Conservation (phyloP, 805 yeast species). For the Wickerhamiella allomyrinae region DNA sequence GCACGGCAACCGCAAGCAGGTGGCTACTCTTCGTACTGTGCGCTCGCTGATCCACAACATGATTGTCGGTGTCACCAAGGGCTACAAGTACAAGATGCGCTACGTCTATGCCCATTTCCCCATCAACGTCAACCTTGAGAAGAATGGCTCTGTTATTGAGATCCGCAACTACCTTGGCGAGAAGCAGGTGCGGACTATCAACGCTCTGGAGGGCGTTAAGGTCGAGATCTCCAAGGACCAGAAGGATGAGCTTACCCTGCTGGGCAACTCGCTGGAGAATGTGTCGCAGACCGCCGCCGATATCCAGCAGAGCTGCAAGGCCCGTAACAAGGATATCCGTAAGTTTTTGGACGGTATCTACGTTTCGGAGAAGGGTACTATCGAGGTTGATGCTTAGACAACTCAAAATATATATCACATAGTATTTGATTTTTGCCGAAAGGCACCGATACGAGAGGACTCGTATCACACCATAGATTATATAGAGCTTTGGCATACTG, state of each 20-base stretch:
- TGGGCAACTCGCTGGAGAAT: conserved; percentile 93
- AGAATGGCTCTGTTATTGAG: conserved; percentile 70
- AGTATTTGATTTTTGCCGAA: conserved; percentile 3
- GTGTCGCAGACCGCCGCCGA: conserved; percentile 99
- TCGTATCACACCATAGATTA: conserved; percentile 2
- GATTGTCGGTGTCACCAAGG: conserved; percentile 97
- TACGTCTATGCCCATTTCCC: conserved; percentile 99
- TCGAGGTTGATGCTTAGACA: conserved; percentile 45
- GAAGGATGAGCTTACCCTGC: conserved; percentile 87
- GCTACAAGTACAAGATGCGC: conserved; percentile 99
- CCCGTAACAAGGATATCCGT: conserved; percentile 99
- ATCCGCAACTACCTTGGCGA: conserved; percentile 99
- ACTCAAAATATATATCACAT: not conserved
- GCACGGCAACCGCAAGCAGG: conserved; percentile 99
- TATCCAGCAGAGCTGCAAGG: conserved; percentile 94
- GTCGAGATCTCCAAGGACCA: conserved; percentile 67
- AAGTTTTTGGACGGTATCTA: conserved; percentile 99
- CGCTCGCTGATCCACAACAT: conserved; percentile 87
- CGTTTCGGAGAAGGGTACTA: conserved; percentile 88
- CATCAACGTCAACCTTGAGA: conserved; percentile 88
- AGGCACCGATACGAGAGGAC: conserved; percentile 4
- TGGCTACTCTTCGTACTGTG: conserved; percentile 98
- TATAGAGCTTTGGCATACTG: not conserved
- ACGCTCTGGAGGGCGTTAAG: conserved; percentile 78
- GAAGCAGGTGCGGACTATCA: conserved; percentile 85